Percentiles rank a stretch among this genome's conserved stretches.
Evolutionary conservation across 2,329 filamentous ascomycete species (phyloP).

Genomic region (Hypoxylon sp.): DNA sequence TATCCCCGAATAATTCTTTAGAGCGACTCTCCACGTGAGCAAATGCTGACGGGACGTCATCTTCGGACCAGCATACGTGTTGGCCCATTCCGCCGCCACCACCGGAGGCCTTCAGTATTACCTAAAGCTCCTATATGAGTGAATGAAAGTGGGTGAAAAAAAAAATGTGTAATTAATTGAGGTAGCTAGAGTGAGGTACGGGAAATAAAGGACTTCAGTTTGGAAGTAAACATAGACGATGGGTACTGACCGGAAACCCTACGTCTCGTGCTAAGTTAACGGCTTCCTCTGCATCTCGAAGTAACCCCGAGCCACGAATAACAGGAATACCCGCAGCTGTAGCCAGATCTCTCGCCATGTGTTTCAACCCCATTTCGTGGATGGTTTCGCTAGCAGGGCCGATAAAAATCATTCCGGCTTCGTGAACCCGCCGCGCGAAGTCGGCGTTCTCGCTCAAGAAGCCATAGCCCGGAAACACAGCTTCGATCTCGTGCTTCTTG

Average conservation of each 20-base stretch:
- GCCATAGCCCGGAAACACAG: constrained; percentile 74
- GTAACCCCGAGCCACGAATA: constrained; percentile 51
- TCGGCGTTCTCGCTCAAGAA: constrained; percentile 72
- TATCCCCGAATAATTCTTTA: constrained; percentile 69
- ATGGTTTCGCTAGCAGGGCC: constrained; percentile 67
- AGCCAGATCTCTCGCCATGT: constrained; percentile 52
- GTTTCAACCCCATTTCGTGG: constrained; percentile 52
- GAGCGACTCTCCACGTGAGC: constrained; percentile 67
- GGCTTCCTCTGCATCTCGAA: constrained; percentile 59
- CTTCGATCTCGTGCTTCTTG: constrained; percentile 59
- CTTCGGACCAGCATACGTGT: constrained; percentile 62
- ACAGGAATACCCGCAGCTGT: constrained; percentile 49
- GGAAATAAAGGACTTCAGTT: background rate
- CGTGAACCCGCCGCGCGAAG: constrained; percentile 63
- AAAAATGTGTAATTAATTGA: too few relatives aligned
- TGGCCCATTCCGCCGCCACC: constrained; percentile 75
- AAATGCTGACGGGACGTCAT: constrained; percentile 65
- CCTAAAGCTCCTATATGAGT: constrained; percentile 14
- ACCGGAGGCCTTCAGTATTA: constrained; percentile 69
- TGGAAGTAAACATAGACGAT: background rate
- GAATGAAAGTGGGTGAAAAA: too few relatives aligned
- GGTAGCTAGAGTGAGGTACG: too few relatives aligned
- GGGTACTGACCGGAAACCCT: constrained; percentile 53
- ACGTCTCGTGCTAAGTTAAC: constrained; percentile 55
- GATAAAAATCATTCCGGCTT: constrained; percentile 67